A percentile compares a stretch with the other conserved stretches of the same genome.
phyloP scores from a whole-genome alignment of 441 rosid genomes.

The Sinapis alba region DNA sequence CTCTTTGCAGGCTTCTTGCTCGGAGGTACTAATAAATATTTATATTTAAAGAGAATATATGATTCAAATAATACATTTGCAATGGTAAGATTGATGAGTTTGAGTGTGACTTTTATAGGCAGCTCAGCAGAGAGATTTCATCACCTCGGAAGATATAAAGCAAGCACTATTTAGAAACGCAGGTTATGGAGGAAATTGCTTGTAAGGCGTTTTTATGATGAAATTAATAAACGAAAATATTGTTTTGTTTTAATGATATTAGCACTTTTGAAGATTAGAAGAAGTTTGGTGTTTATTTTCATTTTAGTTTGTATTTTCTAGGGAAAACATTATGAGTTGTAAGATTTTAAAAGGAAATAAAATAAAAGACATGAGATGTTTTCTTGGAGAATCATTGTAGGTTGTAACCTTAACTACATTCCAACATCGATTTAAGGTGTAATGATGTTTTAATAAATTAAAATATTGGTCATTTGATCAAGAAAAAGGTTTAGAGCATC shows the following conservation, averaged over 20 bases:
- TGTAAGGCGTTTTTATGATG: constrained; percentile 39
- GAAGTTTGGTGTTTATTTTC: constrained; percentile 22
- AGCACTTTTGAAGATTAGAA: constrained; percentile 3
- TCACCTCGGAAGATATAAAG: constrained; percentile 75
- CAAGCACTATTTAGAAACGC: constrained; percentile 87
- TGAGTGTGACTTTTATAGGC: constrained; percentile 36
- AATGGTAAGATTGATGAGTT: constrained; percentile 9
- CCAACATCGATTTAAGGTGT: background rate
- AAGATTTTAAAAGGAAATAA: constrained; percentile 6
- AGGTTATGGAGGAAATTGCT: constrained; percentile 89
- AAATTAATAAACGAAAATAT: constrained; percentile 7
- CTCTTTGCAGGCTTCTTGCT: constrained; percentile 92
- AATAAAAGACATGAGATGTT: constrained; percentile 1
- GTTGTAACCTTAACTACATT: background rate
- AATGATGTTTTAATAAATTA: background rate
- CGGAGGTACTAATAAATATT: constrained; percentile 55
- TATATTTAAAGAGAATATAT: background rate
- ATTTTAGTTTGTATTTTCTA: constrained; percentile 11
- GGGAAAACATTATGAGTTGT: constrained; percentile 26
- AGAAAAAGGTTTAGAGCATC: background rate
- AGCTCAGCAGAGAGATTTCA: constrained; percentile 54
- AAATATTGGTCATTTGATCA: background rate
- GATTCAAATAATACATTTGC: background rate
- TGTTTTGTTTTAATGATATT: constrained; percentile 19
- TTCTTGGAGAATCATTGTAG: background rate